Conservation (phyloP, 2,329 filamentous ascomycete genomes). For the Mycocentrospora acerina region DNA sequence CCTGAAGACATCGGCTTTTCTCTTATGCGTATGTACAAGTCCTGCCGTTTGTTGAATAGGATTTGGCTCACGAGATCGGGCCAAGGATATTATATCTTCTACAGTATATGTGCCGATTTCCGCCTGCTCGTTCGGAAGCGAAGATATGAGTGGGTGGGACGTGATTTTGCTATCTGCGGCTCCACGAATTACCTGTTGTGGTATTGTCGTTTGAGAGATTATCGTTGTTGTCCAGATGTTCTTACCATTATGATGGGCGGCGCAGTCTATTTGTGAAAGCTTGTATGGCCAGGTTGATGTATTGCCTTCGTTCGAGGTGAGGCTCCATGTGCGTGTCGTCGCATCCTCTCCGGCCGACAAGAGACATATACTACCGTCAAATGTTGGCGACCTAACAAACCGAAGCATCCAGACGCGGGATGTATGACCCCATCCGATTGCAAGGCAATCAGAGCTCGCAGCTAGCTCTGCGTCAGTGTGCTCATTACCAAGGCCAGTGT, state of each 20-base stretch:
- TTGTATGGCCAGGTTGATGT: slow-evolving; percentile 18
- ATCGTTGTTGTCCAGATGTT: slow-evolving; percentile 73
- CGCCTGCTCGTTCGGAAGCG: not conserved
- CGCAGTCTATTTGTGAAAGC: slow-evolving; percentile 57
- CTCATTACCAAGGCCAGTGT: slow-evolving; percentile 49
- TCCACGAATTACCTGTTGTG: slow-evolving; percentile 49
- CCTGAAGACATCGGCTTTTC: slow-evolving; percentile 51
- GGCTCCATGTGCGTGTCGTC: slow-evolving; percentile 70
- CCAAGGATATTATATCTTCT: slow-evolving; percentile 22
- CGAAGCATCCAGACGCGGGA: slow-evolving; percentile 88
- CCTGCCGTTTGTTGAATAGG: not conserved
- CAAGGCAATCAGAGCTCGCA: slow-evolving; percentile 51
- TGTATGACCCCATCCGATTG: slow-evolving; percentile 78
- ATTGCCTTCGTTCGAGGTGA: slow-evolving; percentile 10
- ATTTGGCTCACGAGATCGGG: not conserved
- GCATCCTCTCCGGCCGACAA: slow-evolving; percentile 86
- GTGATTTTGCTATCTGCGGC: slow-evolving; percentile 75
- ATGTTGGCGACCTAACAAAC: slow-evolving; percentile 53
- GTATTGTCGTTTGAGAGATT: slow-evolving; percentile 1
- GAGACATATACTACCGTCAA: slow-evolving; percentile 49
- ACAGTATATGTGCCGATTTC: slow-evolving; percentile 21
- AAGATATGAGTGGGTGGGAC: slow-evolving; percentile 12
- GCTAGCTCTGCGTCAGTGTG: slow-evolving; percentile 21
- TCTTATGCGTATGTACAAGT: slow-evolving; percentile 11
- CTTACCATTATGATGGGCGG: slow-evolving; percentile 76